phyloP scores from a whole-genome alignment of 1,284 basidiomycete genomes.

The Ustilago esculenta region DNA sequence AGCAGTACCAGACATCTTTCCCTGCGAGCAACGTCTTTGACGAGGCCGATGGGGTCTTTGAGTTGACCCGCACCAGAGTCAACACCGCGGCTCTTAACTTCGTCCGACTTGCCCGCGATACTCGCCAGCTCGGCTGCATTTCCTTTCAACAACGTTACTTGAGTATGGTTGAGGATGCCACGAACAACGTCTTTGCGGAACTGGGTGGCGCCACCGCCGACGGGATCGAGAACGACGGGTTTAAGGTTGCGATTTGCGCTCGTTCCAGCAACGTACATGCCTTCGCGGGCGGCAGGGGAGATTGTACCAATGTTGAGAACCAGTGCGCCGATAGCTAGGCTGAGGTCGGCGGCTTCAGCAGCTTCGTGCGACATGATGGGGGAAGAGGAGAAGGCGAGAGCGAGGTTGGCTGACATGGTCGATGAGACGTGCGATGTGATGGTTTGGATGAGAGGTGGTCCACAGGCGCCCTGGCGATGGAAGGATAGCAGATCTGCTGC shows the following conservation, averaged over 20 bases:
- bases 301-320: slow-evolving; percentile 93
- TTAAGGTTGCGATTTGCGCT: slow-evolving; percentile 57
- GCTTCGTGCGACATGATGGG: slow-evolving; percentile 81
- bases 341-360: slow-evolving; percentile 83
- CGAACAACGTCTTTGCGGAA: slow-evolving; percentile 74
- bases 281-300: slow-evolving; percentile 71
- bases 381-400: slow-evolving; percentile 85
- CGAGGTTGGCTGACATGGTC: slow-evolving; percentile 90
- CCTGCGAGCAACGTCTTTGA: slow-evolving; percentile 76
- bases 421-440: slow-evolving; percentile 91
- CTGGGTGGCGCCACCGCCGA: slow-evolving; percentile 85
- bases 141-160: slow-evolving; percentile 92
- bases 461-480: slow-evolving; percentile 32
- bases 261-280: slow-evolving; percentile 83
- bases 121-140: slow-evolving; percentile 90
- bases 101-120: slow-evolving; percentile 73
- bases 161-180: slow-evolving; percentile 84
- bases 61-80: slow-evolving; percentile 84
- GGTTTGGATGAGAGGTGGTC: slow-evolving; percentile 69
- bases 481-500: slow-evolving; percentile 27
- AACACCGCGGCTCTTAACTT: slow-evolving; percentile 85
- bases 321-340: slow-evolving; percentile 75
- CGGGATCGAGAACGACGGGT: slow-evolving; percentile 91
- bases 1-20: slow-evolving; percentile 85
- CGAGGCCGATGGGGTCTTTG: slow-evolving; percentile 77